Conservation (phyloP, 2,329 filamentous ascomycete genomes). For the Ambrosiella xylebori region DNA sequence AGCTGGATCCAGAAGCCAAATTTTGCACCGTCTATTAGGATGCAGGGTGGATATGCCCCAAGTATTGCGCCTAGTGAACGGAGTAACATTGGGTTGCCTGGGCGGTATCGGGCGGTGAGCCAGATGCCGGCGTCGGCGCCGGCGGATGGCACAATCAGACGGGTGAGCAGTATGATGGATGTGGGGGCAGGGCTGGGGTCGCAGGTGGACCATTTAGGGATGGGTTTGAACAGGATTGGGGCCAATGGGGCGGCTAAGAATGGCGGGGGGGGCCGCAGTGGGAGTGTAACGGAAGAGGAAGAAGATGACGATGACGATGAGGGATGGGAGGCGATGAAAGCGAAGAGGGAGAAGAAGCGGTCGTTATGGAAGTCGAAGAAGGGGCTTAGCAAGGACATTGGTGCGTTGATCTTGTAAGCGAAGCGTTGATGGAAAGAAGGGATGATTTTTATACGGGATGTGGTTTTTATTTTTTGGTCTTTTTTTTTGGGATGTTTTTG, state of each 20-base stretch:
- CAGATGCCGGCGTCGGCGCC: constrained; percentile 30
- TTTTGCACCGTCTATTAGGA: constrained; percentile 33
- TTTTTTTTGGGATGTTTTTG: constrained; percentile 1
- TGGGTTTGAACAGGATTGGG: constrained; percentile 23
- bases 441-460: background rate
- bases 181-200: background rate
- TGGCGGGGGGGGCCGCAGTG: constrained; percentile 16
- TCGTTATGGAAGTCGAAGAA: constrained; percentile 50
- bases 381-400: constrained; percentile 29
- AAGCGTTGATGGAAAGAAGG: background rate
- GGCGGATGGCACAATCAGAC: constrained; percentile 12
- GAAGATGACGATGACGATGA: constrained; percentile 51
- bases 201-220: constrained; percentile 15
- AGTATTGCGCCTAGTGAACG: constrained; percentile 93
- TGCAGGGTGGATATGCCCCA: constrained; percentile 51
- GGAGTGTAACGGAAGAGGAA: constrained; percentile 21
- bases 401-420: constrained; percentile 26
- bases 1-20: constrained; percentile 34
- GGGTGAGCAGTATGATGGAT: constrained; percentile 7
- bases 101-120: constrained; percentile 79
- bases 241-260: constrained; percentile 19
- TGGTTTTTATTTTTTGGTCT: constrained; percentile 11
- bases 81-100: constrained; percentile 79
- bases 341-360: constrained; percentile 50
- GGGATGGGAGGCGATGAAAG: constrained; percentile 54